Evolutionary conservation across 2,329 filamentous ascomycete genomes (phyloP).

Genomic region (Aspergillus sp.): DNA sequence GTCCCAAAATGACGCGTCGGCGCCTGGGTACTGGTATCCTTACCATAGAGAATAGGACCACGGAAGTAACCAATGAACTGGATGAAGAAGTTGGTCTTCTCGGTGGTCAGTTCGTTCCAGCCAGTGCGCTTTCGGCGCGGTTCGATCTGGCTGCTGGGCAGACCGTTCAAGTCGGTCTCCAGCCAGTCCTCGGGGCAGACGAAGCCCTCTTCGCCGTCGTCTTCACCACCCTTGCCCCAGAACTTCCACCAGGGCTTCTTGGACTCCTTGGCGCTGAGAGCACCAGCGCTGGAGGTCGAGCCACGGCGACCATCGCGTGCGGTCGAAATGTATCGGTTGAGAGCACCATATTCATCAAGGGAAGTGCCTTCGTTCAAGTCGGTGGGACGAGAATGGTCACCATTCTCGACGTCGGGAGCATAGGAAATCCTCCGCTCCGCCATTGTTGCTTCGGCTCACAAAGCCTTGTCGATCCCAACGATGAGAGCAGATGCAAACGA

Average conservation of each 20-base stretch:
- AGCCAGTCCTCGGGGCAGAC: slow-evolving; percentile 67
- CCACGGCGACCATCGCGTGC: slow-evolving; percentile 61
- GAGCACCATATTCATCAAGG: slow-evolving; percentile 63
- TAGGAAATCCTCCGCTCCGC: slow-evolving; percentile 47
- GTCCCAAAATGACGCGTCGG: neutral
- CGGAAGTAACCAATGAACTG: slow-evolving; percentile 76
- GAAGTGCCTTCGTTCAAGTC: slow-evolving; percentile 28
- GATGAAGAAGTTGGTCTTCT: slow-evolving; percentile 73
- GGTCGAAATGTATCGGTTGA: slow-evolving; percentile 67
- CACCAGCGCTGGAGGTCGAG: slow-evolving; percentile 44
- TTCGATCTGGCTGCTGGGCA: slow-evolving; percentile 61
- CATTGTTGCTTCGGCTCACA: slow-evolving; percentile 44
- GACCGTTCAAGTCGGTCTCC: slow-evolving; percentile 66
- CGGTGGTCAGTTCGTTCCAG: slow-evolving; percentile 70
- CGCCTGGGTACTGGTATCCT: slow-evolving; percentile 27
- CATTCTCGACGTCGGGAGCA: slow-evolving; percentile 45
- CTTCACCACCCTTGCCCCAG: slow-evolving; percentile 40
- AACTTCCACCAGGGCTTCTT: slow-evolving; percentile 62
- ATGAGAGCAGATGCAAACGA: slow-evolving; percentile 37
- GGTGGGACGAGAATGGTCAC: slow-evolving; percentile 35
- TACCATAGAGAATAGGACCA: slow-evolving; percentile 76
- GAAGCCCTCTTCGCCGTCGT: slow-evolving; percentile 33
- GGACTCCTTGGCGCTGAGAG: slow-evolving; percentile 41
- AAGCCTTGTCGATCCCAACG: slow-evolving; percentile 35
- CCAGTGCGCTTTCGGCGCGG: slow-evolving; percentile 64